Conservation (phyloP, 192 early-diverging fungal genomes). For the Radiomyces spectabilis region DNA sequence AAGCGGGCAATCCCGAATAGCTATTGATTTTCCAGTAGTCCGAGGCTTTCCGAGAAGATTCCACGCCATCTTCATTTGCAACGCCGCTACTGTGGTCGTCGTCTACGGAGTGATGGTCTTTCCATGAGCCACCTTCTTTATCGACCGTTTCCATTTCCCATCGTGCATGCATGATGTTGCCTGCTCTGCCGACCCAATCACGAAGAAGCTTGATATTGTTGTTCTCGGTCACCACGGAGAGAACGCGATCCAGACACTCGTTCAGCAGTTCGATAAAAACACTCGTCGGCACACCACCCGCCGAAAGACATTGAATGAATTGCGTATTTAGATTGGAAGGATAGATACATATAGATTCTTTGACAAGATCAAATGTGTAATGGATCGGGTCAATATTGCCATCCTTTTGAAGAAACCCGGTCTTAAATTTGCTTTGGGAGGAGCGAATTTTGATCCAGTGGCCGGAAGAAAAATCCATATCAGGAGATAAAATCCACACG, state of each 20-base stretch:
- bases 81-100: neutral
- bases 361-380: slow-evolving; percentile 23
- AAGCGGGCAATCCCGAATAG: slow-evolving; percentile 15
- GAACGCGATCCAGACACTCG: slow-evolving; percentile 15
- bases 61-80: no score
- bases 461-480: neutral
- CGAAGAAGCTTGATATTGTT: slow-evolving; percentile 3
- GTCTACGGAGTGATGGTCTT: neutral
- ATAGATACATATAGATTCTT: slow-evolving; percentile 3
- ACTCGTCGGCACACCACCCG: slow-evolving; percentile 9
- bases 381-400: slow-evolving; percentile 3
- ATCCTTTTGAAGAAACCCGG: slow-evolving; percentile 3
- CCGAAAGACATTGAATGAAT: slow-evolving; percentile 18
- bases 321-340: slow-evolving; percentile 23
- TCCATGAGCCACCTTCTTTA: neutral
- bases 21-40: neutral
- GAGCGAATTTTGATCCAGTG: slow-evolving; percentile 21
- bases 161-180: slow-evolving; percentile 7
- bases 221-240: slow-evolving; percentile 1
- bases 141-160: slow-evolving; percentile 6
- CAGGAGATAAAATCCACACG: slow-evolving; percentile 19
- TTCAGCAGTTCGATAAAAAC: slow-evolving; percentile 22
- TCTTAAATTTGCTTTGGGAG: slow-evolving; percentile 25
- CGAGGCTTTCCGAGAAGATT: no score
- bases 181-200: slow-evolving; percentile 13